A percentile compares a stretch with the other conserved stretches of the same genome.
Evolutionary conservation across 2,329 filamentous ascomycete genomes (phyloP).

Genomic region (Cladobotryum protrusum): DNA sequence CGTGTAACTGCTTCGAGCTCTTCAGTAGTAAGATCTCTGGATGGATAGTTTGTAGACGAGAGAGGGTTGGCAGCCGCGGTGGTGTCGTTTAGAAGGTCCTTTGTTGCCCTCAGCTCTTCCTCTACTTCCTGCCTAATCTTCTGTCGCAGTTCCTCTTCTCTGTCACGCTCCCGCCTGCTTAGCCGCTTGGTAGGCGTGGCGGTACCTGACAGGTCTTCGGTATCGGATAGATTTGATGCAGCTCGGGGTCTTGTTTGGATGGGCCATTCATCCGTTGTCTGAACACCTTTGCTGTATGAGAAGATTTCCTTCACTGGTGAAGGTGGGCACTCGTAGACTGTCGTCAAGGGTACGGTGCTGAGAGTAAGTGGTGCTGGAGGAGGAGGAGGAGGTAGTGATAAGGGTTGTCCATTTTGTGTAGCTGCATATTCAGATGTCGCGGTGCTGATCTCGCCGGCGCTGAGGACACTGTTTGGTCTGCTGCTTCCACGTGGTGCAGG

Average conservation of each 20-base stretch:
- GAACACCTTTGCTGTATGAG: slow-evolving; percentile 95
- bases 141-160: slow-evolving; percentile 83
- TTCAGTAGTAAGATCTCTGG: slow-evolving; percentile 71
- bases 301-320: slow-evolving; percentile 76
- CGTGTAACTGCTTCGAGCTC: slow-evolving; percentile 86
- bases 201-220: slow-evolving; percentile 51
- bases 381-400: slow-evolving; percentile 25
- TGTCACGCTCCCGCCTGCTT: slow-evolving; percentile 71
- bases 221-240: slow-evolving; percentile 46
- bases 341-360: slow-evolving; percentile 65
- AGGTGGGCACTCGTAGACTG: slow-evolving; percentile 74
- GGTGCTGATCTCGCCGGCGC: slow-evolving; percentile 72
- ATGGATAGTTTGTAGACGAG: slow-evolving; percentile 58
- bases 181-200: slow-evolving; percentile 64
- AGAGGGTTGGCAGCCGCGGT: slow-evolving; percentile 18
- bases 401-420: slow-evolving; percentile 34
- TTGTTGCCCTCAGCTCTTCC: slow-evolving; percentile 75
- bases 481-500: slow-evolving; percentile 67
- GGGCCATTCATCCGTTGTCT: slow-evolving; percentile 74
- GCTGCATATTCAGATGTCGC: slow-evolving; percentile 58
- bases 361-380: slow-evolving; percentile 60
- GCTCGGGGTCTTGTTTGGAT: slow-evolving; percentile 43
- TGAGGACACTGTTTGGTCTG: slow-evolving; percentile 80
- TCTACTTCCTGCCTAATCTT: slow-evolving; percentile 85
- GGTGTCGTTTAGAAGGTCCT: slow-evolving; percentile 50